These are phyloP conservation scores for Penicillium sp. DNA, from an alignment of 2,329 filamentous ascomycete species.

Conservation along the genomic window DNA sequence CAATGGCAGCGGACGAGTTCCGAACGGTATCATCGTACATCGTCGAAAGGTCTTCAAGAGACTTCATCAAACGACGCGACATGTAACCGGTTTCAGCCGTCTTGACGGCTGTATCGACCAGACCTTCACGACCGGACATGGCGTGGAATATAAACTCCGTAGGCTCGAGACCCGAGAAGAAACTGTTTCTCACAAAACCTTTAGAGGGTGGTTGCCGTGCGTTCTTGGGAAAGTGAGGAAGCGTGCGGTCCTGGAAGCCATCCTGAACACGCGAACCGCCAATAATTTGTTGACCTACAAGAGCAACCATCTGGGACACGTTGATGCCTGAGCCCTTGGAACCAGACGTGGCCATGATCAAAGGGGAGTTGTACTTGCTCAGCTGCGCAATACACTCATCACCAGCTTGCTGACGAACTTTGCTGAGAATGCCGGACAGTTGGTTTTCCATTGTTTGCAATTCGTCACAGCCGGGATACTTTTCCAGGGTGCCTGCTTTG, in stretches of 20 bases:
- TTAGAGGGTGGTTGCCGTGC: conserved; percentile 88
- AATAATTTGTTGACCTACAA: conserved; percentile 97
- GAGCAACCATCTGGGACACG: conserved; percentile 97
- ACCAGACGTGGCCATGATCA: conserved; percentile 95
- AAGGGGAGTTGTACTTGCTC: conserved; percentile 82
- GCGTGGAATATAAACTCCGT: conserved; percentile 98
- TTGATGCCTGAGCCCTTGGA: conserved; percentile 98
- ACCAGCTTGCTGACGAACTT: conserved; percentile 85
- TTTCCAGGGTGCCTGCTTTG: conserved; percentile 72
- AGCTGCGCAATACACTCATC: conserved; percentile 83
- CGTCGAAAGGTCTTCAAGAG: conserved; percentile 85
- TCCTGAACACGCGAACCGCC: conserved; percentile 85
- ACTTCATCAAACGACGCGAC: conserved; percentile 97
- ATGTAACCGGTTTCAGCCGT: conserved; percentile 99
- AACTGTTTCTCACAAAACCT: conserved; percentile 94
- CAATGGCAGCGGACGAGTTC: conserved; percentile 79
- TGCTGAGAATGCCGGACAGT: conserved; percentile 85
- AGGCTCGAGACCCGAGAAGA: conserved; percentile 84
- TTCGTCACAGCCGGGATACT: conserved; percentile 82
- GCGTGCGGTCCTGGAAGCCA: conserved; percentile 89
- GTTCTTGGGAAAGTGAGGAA: conserved; percentile 94
- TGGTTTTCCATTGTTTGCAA: conserved; percentile 86
- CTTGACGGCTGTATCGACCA: conserved; percentile 98
- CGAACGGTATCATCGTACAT: conserved; percentile 93
- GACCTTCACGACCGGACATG: conserved; percentile 94